Base-by-base conservation (phyloP, 148 eudicot genomes). In the Persicaria maculosa region DNA sequence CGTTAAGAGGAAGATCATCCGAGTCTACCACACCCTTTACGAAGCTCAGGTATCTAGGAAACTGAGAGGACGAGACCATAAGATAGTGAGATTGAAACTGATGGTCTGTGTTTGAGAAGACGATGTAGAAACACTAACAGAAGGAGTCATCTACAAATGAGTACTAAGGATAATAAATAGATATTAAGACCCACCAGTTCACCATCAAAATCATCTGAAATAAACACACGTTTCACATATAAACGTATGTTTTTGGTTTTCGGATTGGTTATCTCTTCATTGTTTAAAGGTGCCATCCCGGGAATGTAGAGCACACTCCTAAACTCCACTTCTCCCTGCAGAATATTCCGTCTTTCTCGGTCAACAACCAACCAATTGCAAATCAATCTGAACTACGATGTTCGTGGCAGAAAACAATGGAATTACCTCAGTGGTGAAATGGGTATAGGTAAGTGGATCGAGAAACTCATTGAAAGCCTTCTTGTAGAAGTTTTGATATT, bases 11-110 rank as follows among this genome's bases (percentile, higher is more conserved):
- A 80, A 95, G 97, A 79, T 95, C 99, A 84, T 92, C 75, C 5
- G 99, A 95, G 78, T 92, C 99, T 71, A 95, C 99, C 75, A 95
- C 99, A 84, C 99, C 99, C 86, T 88, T 95, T 74, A 95, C 93
- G 73, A 95, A 95, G 89, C 99, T 89, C 85, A 95, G 79, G 83
- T 95, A 95, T 74, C 97, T 85, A 15, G 99, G 99, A 79, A 95
- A 95, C 99, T 95, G 89, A 61, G 50, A 54, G 4, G 22, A 76
- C 31, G 45, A 14, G 77, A n/a, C 46, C 70, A 40, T 36, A 4
- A 25, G 0, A 62, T 6, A 62, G 68, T 62, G 68, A 62, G 68
- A 2, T 10, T 31, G 68, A 14, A 25, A 11, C 68, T 31, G 40
- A 31, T 31, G 40, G 40, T 31, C 40, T 31, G 40, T 58, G 64